Base-by-base conservation (phyloP, 495 filamentous ascomycete species). In the Penicillium subrubescens region DNA sequence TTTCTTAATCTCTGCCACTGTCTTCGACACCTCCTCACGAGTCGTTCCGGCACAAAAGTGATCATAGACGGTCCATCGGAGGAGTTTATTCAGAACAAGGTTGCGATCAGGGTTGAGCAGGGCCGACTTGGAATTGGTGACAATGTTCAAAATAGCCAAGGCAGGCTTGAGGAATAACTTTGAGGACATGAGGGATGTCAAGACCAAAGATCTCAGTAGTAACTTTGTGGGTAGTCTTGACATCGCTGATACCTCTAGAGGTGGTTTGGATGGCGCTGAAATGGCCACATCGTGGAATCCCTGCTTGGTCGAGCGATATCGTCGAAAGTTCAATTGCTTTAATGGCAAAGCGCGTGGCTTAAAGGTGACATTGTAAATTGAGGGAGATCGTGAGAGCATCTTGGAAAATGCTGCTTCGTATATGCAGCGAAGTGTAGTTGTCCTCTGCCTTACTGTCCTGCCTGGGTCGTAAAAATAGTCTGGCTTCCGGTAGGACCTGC, bases 1-100 rank as follows among this genome's bases (percentile, higher is more conserved):
- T 34, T 77, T 74, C 65, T 89, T 88, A 17, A 92, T 78, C 8
- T 80, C 75, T 17, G 81, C 72, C 52, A 91, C 83, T 0, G 88
- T 91, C 34, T 68, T 74, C 8, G 74, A 70, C 17, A 94, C 89
- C 69, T 94, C 90, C 3, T 69, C 61, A 0, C 77, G 74, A 46
- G 86, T 90, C 68, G 92, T 88, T 19, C 92, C 92, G 2, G 90
- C 90, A 72, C 92, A 94, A 70, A 94, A 96, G 68, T 96, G 91
- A 60, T 86, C 83, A 71, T 96, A 95, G 66, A 96, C 92, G 0
- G 90, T 94, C 65, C 88, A 84, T 67, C 91, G 89, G 23, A 96
- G 81, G 34, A 91, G 69, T 60, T 75, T 79, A 37, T 81, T 80
- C 0, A 90, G 78, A 12, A 88, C 17, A 0, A 76, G 77, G 62